These are phyloP conservation scores for Pseudozyma pruni DNA, from an alignment of 1,284 basidiomycete genomes.

Conservation along the genomic window DNA sequence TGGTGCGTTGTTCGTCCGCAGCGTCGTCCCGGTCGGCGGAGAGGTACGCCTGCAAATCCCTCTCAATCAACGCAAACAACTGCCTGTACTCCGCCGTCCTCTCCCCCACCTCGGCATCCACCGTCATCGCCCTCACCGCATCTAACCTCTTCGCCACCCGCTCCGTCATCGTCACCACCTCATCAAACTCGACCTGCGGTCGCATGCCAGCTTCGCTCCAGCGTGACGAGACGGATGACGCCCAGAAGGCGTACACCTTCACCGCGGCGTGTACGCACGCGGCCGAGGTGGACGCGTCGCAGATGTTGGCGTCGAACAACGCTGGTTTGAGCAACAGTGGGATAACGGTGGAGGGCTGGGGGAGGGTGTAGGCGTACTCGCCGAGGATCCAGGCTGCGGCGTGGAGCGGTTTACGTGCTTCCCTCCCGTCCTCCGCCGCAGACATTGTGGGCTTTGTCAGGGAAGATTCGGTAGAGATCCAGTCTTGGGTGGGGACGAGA, in stretches of 20 bases:
- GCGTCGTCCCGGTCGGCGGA: background rate
- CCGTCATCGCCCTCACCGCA: slow-evolving; percentile 71
- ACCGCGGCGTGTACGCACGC: slow-evolving; percentile 81
- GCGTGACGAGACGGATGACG: slow-evolving; percentile 76
- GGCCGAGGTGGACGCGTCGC: slow-evolving; percentile 36
- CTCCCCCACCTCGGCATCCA: slow-evolving; percentile 89
- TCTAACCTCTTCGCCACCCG: slow-evolving; percentile 74
- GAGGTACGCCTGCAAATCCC: slow-evolving; percentile 73
- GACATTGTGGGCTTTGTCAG: slow-evolving; percentile 65
- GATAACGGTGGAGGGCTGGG: slow-evolving; percentile 54
- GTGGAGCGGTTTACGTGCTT: slow-evolving; percentile 77
- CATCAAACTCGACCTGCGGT: slow-evolving; percentile 71
- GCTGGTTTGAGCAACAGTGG: slow-evolving; percentile 72
- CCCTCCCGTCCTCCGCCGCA: slow-evolving; percentile 62
- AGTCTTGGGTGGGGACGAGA: slow-evolving; percentile 19
- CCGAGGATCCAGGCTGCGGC: slow-evolving; percentile 95
- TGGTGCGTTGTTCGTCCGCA: background rate
- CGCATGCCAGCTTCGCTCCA: slow-evolving; percentile 83
- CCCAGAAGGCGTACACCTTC: slow-evolving; percentile 89
- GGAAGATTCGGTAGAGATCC: slow-evolving; percentile 69
- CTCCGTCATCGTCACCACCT: slow-evolving; percentile 75
- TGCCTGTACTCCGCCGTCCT: slow-evolving; percentile 83
- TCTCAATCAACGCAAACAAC: slow-evolving; percentile 81
- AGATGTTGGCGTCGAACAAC: slow-evolving; percentile 30
- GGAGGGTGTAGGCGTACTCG: slow-evolving; percentile 76